phyloP scores from a whole-genome alignment of 257 asterid genomes.

The Nicotiana benthamiana region DNA sequence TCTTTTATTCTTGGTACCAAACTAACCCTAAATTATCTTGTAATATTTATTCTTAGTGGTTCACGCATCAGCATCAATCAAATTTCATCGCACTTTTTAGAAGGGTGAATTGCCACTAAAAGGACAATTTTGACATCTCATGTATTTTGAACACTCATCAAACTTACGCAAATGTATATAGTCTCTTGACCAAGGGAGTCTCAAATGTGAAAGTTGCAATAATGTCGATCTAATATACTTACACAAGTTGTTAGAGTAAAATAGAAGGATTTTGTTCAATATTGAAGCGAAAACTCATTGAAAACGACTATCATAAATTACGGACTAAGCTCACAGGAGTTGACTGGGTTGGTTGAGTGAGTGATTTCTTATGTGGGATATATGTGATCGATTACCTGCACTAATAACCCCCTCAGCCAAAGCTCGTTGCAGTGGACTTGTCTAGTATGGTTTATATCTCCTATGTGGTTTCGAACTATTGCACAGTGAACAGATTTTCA shows the following conservation, averaged over 20 bases:
- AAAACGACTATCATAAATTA: background rate
- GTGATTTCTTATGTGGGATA: too few species aligned
- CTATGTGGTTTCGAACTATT: too few species aligned
- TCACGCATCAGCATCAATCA: background rate
- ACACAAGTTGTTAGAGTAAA: background rate
- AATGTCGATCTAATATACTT: background rate
- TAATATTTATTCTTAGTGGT: background rate
- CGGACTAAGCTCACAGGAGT: accelerated
- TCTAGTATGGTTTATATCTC: too few species aligned
- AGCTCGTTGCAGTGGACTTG: too few species aligned
- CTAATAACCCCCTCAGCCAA: too few species aligned
- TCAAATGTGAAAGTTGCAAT: background rate
- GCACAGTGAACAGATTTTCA: too few species aligned
- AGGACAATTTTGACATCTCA: background rate
- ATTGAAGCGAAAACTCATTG: background rate
- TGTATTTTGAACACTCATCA: background rate
- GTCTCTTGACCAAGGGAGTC: background rate
- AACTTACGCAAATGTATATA: accelerated
- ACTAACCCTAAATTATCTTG: background rate
- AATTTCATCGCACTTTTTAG: too few species aligned
- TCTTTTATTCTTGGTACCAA: too few species aligned
- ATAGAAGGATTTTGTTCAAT: background rate
- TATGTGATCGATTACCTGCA: too few species aligned
- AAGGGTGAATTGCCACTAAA: too few species aligned
- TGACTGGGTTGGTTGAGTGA: too few species aligned